These are phyloP conservation scores for Cladosporium austrohemisphaericum DNA, from an alignment of 2,329 filamentous ascomycete species.

Conservation along the genomic window DNA sequence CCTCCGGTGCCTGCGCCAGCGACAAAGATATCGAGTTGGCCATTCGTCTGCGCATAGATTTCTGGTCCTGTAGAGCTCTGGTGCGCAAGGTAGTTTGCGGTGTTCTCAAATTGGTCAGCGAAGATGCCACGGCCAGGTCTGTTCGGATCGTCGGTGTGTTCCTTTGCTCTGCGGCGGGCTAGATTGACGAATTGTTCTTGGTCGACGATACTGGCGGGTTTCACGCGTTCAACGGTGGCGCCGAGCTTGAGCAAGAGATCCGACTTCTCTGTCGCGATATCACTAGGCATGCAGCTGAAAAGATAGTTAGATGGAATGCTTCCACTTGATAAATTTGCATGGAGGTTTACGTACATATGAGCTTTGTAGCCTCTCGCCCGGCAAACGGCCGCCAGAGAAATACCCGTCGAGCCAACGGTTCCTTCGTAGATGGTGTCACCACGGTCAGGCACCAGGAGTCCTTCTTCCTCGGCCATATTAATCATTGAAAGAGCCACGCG, in stretches of 20 bases:
- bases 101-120: slow-evolving; percentile 91
- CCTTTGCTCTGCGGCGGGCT: slow-evolving; percentile 68
- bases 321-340: neutral
- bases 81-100: slow-evolving; percentile 85
- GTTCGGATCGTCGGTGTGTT: slow-evolving; percentile 60
- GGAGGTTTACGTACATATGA: slow-evolving; percentile 62
- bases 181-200: slow-evolving; percentile 92
- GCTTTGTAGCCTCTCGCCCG: slow-evolving; percentile 84
- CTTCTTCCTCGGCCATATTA: slow-evolving; percentile 69
- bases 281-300: slow-evolving; percentile 80
- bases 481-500: slow-evolving; percentile 92
- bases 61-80: slow-evolving; percentile 81
- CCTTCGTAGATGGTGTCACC: slow-evolving; percentile 97
- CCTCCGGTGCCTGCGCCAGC: slow-evolving; percentile 92
- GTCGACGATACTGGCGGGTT: slow-evolving; percentile 89
- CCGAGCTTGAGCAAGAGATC: slow-evolving; percentile 85
- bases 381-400: slow-evolving; percentile 85
- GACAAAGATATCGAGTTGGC: slow-evolving; percentile 78
- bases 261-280: slow-evolving; percentile 84
- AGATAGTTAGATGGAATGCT: slow-evolving; percentile 9
- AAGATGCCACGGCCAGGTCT: slow-evolving; percentile 79
- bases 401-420: slow-evolving; percentile 93
- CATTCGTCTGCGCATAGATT: slow-evolving; percentile 74
- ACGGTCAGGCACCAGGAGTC: slow-evolving; percentile 70
- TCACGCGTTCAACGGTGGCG: slow-evolving; percentile 85